Evolutionary conservation across 2,329 filamentous ascomycete genomes (phyloP).

Genomic region (Scytalidium sp.): DNA sequence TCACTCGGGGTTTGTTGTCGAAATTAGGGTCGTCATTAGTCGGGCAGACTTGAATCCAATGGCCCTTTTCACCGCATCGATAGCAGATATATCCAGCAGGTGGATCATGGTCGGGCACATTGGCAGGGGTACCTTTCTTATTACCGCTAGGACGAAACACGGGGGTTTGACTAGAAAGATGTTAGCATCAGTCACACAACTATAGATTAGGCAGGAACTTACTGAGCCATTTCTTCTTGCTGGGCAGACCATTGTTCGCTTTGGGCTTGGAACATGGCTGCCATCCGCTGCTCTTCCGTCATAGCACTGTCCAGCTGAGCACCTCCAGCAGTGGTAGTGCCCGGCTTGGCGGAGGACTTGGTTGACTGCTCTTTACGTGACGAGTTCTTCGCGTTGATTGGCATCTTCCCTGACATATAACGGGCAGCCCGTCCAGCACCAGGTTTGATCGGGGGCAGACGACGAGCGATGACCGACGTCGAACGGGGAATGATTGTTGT

Average conservation of each 20-base stretch:
- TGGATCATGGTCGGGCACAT: slow-evolving; percentile 88
- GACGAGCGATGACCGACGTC: slow-evolving; percentile 86
- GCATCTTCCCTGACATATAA: slow-evolving; percentile 96
- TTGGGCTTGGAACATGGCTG: slow-evolving; percentile 86
- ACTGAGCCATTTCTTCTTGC: slow-evolving; percentile 89
- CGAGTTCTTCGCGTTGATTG: slow-evolving; percentile 78
- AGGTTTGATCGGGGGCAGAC: slow-evolving; percentile 77
- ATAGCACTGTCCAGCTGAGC: slow-evolving; percentile 71
- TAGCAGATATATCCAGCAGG: slow-evolving; percentile 96
- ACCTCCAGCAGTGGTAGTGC: slow-evolving; percentile 49
- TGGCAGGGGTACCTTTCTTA: slow-evolving; percentile 51
- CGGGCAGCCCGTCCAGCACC: slow-evolving; percentile 88
- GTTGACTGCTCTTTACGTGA: slow-evolving; percentile 65
- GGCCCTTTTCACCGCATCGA: slow-evolving; percentile 94
- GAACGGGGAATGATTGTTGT: slow-evolving; percentile 96
- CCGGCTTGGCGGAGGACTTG: slow-evolving; percentile 50
- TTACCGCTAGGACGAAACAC: slow-evolving; percentile 62
- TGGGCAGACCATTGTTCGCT: slow-evolving; percentile 91
- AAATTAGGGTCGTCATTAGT: slow-evolving; percentile 98
- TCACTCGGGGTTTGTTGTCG: slow-evolving; percentile 88
- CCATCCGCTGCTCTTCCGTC: slow-evolving; percentile 92
- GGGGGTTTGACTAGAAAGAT: slow-evolving; percentile 52
- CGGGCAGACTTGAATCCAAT: slow-evolving; percentile 97
- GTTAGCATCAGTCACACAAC: slow-evolving; percentile 31
- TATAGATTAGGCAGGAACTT: slow-evolving; percentile 35